phyloP scores from a whole-genome alignment of 345 rosid genomes.

The Draba incana region DNA sequence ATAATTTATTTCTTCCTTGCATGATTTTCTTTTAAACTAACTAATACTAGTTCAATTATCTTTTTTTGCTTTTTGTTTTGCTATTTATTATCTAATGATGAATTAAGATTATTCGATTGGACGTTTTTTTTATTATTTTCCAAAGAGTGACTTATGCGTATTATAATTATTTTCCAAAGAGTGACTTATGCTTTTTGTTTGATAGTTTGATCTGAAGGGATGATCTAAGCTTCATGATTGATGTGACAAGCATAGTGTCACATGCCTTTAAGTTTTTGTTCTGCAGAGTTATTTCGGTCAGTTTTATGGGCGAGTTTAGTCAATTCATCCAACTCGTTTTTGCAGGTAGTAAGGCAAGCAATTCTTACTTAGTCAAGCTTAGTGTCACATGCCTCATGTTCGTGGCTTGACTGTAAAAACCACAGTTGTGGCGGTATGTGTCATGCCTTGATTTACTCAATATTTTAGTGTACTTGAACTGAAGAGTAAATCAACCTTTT shows the following conservation, averaged over 20 bases:
- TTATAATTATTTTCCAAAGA: too few species aligned
- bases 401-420: conserved; percentile 96
- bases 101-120: too few species aligned
- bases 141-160: too few species aligned
- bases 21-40: too few species aligned
- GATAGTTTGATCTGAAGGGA: conserved; percentile 17
- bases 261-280: conserved; percentile 17
- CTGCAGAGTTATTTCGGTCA: too few species aligned
- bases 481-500: conserved; percentile 6
- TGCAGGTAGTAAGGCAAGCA: conserved; percentile 90
- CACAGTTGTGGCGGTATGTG: conserved; percentile 94
- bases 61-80: too few species aligned
- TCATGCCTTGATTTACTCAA: conserved; percentile 23
- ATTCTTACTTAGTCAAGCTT: too few species aligned
- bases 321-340: conserved; percentile 22
- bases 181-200: conserved; percentile 13
- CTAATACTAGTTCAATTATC: too few species aligned
- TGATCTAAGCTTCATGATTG: conserved; percentile 15
- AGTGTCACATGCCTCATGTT: conserved; percentile 94
- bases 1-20: too few species aligned
- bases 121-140: too few species aligned
- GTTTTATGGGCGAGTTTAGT: neutral
- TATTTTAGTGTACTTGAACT: neutral
- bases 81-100: too few species aligned
- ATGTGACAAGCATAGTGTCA: conserved; percentile 17